Evolutionary conservation across 768 basidiomycete species (phyloP).

Genomic region (Inosperma sp.): DNA sequence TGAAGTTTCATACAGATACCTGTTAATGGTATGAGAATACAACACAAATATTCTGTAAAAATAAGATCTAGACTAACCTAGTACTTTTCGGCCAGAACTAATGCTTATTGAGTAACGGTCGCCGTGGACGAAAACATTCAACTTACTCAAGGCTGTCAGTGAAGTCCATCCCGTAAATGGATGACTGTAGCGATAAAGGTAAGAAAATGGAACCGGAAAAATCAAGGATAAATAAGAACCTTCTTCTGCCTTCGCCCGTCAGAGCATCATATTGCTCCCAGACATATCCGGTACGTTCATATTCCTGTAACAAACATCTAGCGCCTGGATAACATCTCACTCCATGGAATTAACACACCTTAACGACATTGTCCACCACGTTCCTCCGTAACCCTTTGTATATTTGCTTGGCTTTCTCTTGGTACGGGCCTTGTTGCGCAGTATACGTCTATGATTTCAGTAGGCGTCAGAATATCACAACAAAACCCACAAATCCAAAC

Average conservation of each 20-base stretch:
- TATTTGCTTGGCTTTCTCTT: conserved; percentile 66
- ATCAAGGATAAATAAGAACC: conserved; percentile 42
- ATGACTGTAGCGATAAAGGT: conserved; percentile 49
- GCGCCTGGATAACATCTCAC: not conserved
- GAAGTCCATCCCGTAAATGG: conserved; percentile 99
- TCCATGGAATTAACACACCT: conserved; percentile 28
- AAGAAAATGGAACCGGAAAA: conserved; percentile 7
- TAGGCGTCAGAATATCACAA: not conserved
- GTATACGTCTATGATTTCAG: conserved; percentile 79
- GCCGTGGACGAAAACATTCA: not conserved
- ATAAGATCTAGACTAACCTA: no score
- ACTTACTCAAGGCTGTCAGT: conserved; percentile 80
- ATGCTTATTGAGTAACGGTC: not conserved
- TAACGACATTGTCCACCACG: conserved; percentile 77
- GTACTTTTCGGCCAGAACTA: conserved; percentile 36
- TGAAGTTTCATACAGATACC: no score
- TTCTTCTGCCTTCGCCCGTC: conserved; percentile 80
- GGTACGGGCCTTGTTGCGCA: conserved; percentile 74
- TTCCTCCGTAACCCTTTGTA: conserved; percentile 79
- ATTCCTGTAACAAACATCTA: conserved; percentile 53
- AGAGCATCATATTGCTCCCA: conserved; percentile 95
- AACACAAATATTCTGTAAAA: no score
- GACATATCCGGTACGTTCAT: conserved; percentile 86
- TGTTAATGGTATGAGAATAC: no score
- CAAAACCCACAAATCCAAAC: conserved; percentile 33